Conservation (phyloP, 163 green algal species). For the Scenedesmus sp. region DNA sequence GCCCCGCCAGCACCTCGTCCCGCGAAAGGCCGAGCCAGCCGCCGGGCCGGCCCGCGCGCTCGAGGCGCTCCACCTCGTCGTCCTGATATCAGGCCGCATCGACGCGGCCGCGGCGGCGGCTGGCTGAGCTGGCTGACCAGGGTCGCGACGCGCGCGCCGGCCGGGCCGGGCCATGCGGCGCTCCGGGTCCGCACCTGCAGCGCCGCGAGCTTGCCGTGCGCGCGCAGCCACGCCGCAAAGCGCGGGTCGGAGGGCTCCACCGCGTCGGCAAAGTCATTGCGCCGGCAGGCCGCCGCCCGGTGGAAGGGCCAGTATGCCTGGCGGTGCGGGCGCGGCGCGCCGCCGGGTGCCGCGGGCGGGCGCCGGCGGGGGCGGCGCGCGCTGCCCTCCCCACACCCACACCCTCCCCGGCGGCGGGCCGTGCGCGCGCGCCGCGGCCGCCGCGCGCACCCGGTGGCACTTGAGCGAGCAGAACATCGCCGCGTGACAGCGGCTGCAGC, state of each 20-base stretch:
- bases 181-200: constrained; percentile 61
- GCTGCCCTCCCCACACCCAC: not conserved
- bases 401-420: not conserved
- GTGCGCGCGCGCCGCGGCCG: not conserved
- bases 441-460: constrained; percentile 78
- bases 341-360: not conserved
- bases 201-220: constrained; percentile 84
- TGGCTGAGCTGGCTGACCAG: not conserved
- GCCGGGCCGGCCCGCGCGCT: constrained; percentile 67
- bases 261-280: constrained; percentile 93
- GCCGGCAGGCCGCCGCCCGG: constrained; percentile 69
- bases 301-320: constrained; percentile 94
- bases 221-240: constrained; percentile 89
- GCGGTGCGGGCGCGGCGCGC: not conserved
- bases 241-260: constrained; percentile 82
- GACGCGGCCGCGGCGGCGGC: not conserved
- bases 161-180: not conserved
- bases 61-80: constrained; percentile 80
- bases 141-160: not conserved
- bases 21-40: constrained; percentile 50
- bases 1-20: constrained; percentile 83
- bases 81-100: constrained; percentile 56
- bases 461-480: constrained; percentile 63
- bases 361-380: not conserved
- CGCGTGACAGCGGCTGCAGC: constrained; percentile 59